phyloP scores from a whole-genome alignment of 495 filamentous ascomycete genomes.

The Penicillium canariense region DNA sequence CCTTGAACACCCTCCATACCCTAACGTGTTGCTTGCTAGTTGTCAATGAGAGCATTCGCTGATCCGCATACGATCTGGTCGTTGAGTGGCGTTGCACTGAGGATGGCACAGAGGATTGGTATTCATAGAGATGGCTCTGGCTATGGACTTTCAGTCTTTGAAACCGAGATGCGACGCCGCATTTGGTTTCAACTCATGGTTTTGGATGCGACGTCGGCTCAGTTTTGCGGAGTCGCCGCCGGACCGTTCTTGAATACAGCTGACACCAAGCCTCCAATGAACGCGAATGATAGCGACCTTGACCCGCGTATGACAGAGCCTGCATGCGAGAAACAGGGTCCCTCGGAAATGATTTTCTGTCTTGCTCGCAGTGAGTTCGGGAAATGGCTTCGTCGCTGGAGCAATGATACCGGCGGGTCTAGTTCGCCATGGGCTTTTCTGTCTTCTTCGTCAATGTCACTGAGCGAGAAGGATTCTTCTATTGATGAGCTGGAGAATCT shows the following conservation, averaged over 20 bases:
- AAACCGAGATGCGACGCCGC: constrained; percentile 47
- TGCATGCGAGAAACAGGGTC: constrained; percentile 50
- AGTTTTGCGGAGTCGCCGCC: constrained; percentile 31
- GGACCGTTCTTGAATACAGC: constrained; percentile 14
- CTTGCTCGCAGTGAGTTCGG: constrained; percentile 48
- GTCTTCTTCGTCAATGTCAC: constrained; percentile 29
- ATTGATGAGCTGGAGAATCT: constrained; percentile 36
- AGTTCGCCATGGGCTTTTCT: constrained; percentile 36
- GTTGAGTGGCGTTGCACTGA: constrained; percentile 39
- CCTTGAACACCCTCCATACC: neutral
- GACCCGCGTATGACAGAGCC: constrained; percentile 55
- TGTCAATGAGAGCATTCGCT: constrained; percentile 31
- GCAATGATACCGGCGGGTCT: constrained; percentile 17
- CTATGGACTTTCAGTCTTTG: constrained; percentile 37
- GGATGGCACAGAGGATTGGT: constrained; percentile 45
- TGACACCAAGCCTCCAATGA: constrained; percentile 44
- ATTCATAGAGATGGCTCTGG: constrained; percentile 43
- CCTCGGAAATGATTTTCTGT: constrained; percentile 69
- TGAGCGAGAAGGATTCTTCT: constrained; percentile 47
- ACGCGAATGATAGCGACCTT: constrained; percentile 59
- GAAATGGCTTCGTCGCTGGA: constrained; percentile 40
- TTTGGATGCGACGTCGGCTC: constrained; percentile 34
- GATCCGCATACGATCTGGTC: constrained; percentile 45
- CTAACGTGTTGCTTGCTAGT: constrained; percentile 8
- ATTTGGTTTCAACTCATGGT: constrained; percentile 41